These are phyloP conservation scores for Senna tora DNA, from an alignment of 306 rosid genomes.

Conservation along the genomic window DNA sequence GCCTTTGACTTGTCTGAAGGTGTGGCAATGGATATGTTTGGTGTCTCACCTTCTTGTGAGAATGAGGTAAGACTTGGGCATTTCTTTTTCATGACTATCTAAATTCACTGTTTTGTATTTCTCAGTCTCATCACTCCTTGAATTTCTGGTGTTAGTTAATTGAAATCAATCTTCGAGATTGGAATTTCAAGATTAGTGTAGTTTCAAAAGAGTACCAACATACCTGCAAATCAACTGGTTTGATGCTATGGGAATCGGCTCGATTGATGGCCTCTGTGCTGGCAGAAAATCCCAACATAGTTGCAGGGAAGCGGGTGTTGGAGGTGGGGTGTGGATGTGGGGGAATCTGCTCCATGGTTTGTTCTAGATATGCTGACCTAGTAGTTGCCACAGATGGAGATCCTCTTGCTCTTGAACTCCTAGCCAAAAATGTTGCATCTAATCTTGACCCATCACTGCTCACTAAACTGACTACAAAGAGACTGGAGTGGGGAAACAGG, in stretches of 20 bases:
- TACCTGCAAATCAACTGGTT: slow-evolving; percentile 89
- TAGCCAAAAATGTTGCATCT: slow-evolving; percentile 59
- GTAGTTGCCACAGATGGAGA: slow-evolving; percentile 92
- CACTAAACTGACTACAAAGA: slow-evolving; percentile 52
- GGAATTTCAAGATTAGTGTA: slow-evolving; percentile 65
- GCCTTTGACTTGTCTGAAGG: slow-evolving; percentile 82
- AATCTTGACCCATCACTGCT: slow-evolving; percentile 56
- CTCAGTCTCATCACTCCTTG: slow-evolving; percentile 17
- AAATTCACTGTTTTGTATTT: neutral
- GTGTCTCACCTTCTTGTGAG: slow-evolving; percentile 58
- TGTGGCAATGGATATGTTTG: slow-evolving; percentile 80
- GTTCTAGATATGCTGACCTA: slow-evolving; percentile 58
- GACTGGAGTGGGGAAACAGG: slow-evolving; percentile 75
- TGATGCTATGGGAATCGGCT: slow-evolving; percentile 97
- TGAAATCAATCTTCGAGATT: slow-evolving; percentile 59
- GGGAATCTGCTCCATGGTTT: slow-evolving; percentile 88
- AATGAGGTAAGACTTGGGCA: slow-evolving; percentile 52
- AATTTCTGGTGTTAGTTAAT: slow-evolving; percentile 41
- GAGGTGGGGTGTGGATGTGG: slow-evolving; percentile 91
- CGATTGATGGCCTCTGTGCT: slow-evolving; percentile 83
- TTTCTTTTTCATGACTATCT: neutral
- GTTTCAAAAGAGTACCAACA: slow-evolving; percentile 83
- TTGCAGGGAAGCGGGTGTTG: slow-evolving; percentile 74
- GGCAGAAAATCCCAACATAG: slow-evolving; percentile 70
- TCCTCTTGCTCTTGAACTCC: slow-evolving; percentile 62